Evolutionary conservation across 768 basidiomycete species (phyloP).

Genomic region (Amanita exitialis): DNA sequence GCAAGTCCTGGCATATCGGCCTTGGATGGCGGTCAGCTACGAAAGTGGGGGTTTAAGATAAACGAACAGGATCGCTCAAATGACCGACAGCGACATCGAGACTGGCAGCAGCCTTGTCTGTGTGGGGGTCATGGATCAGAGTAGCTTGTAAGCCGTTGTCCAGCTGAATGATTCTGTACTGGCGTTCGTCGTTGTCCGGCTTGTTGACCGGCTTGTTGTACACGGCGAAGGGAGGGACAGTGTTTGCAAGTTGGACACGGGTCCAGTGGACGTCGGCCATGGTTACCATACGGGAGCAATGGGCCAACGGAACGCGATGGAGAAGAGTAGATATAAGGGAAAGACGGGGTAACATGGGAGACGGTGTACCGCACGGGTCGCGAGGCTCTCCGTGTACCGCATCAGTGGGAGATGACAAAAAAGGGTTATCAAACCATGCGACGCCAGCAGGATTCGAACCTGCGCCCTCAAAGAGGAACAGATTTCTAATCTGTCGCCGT

Average conservation of each 20-base stretch:
- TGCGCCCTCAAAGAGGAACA: conserved; percentile 49
- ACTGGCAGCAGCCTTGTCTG: conserved; percentile 93
- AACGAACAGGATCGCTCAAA: conserved; percentile 79
- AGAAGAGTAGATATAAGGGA: neutral
- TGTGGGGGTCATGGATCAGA: conserved; percentile 71
- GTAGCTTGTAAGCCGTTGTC: conserved; percentile 84
- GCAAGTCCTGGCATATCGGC: conserved; percentile 89
- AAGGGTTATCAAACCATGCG: conserved; percentile 17
- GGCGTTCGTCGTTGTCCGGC: conserved; percentile 69
- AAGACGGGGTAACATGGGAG: neutral
- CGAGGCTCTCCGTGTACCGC: neutral
- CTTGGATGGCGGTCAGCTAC: conserved; percentile 21
- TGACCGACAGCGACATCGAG: conserved; percentile 94
- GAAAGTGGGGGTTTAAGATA: neutral
- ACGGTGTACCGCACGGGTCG: conserved; percentile 1
- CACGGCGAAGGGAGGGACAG: conserved; percentile 35
- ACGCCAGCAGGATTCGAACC: conserved; percentile 56
- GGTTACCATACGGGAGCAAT: conserved; percentile 12
- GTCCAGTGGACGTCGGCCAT: conserved; percentile 21
- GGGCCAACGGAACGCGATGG: neutral
- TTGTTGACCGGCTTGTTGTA: conserved; percentile 56
- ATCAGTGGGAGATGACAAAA: neutral
- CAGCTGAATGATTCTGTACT: conserved; percentile 76
- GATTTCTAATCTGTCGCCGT: conserved; percentile 63
- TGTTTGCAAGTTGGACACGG: conserved; percentile 17